These are phyloP conservation scores for Euphorbia tirucalli DNA, from an alignment of 345 rosid genomes.

Conservation along the genomic window DNA sequence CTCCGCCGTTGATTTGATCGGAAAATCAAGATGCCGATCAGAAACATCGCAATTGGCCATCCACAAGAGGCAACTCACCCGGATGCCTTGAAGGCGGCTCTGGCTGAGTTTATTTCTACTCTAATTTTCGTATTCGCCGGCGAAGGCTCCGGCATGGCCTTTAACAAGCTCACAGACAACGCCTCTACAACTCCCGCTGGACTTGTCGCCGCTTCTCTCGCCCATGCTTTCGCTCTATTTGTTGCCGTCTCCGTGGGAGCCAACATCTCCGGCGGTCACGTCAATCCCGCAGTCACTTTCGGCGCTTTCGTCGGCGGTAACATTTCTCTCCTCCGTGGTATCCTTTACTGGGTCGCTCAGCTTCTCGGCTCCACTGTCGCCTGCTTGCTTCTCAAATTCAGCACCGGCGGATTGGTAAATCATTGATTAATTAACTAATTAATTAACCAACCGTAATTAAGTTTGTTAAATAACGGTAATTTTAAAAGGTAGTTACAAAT, in stretches of 20 bases:
- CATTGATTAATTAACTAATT: neutral
- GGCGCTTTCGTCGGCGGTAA: conserved; percentile 86
- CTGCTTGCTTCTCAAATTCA: conserved; percentile 72
- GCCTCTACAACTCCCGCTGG: conserved; percentile 75
- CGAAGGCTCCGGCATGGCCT: conserved; percentile 92
- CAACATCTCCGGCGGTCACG: conserved; percentile 93
- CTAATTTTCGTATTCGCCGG: conserved; percentile 89
- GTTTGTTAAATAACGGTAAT: neutral
- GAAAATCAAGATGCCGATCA: conserved; percentile 62
- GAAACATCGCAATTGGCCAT: conserved; percentile 76
- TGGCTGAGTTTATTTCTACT: conserved; percentile 88
- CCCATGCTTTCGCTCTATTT: conserved; percentile 78
- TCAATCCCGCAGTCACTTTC: conserved; percentile 88
- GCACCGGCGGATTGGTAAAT: conserved; percentile 66
- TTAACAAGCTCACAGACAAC: conserved; percentile 66
- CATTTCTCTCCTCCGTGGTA: conserved; percentile 81
- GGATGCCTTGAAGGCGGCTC: conserved; percentile 62
- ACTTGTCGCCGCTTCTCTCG: conserved; percentile 70
- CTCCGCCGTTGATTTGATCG: conserved; percentile 16
- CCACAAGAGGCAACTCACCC: conserved; percentile 67
- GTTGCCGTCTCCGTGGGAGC: conserved; percentile 78
- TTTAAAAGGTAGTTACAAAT: neutral
- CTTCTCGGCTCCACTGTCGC: conserved; percentile 83
- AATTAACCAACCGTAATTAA: neutral
- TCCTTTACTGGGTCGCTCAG: conserved; percentile 87